Evolutionary conservation across 1,284 basidiomycete species (phyloP), one percentile per base, ranked within the genome.

Genomic region (Fomitopsis palustris): DNA sequence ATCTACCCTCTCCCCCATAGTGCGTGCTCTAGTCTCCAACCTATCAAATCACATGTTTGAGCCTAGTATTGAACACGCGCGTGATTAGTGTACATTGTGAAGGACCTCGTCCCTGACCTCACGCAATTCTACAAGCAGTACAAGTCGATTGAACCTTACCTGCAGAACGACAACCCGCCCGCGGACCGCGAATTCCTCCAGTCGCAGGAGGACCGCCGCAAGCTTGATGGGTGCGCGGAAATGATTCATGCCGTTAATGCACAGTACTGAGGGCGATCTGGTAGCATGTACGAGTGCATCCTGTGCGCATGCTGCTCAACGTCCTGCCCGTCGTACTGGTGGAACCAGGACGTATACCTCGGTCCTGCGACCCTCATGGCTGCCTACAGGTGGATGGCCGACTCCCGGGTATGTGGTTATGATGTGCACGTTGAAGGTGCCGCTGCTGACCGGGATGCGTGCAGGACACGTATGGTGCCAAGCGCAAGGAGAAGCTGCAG

Each of bases 1-100:
- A 90, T 99, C 69, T 99, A 99, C 77, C 96, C 96, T 43, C 83
- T 99, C n/a, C 96, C 96, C 19, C 96, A 98, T 80, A 96, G 95
- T 96, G 64, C 61, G 93, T 43, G 9, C 55, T 6, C 54, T 33
- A 21, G 42, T 27, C 35, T 37, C 23, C 58, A 29, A 9, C 29
- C n/a, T n/a, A n/a, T n/a, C 43, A 25, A 17, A 43, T 23, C 29
- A 25, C 41, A 23, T 16, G 17, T 52, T 33, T n/a, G 19, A n/a
- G 2, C n/a, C 16, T 25, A 29, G 25, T 43, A 35, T 35, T 38
- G 16, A 56, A 53, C 19, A 14, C 21, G n/a, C n/a, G 8, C 35
- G 35, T 14, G 8, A 0, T 9, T 73, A 97, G 95, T 98, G 96
- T 98, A 98, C 80, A 86, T 99, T 70, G 96, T 99, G 77, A 99